A percentile compares a stretch with the other conserved stretches of the same genome.
These are phyloP conservation scores for Funneliformis geosporum DNA, from an alignment of 192 early-diverging fungal species.

Conservation along the genomic window DNA sequence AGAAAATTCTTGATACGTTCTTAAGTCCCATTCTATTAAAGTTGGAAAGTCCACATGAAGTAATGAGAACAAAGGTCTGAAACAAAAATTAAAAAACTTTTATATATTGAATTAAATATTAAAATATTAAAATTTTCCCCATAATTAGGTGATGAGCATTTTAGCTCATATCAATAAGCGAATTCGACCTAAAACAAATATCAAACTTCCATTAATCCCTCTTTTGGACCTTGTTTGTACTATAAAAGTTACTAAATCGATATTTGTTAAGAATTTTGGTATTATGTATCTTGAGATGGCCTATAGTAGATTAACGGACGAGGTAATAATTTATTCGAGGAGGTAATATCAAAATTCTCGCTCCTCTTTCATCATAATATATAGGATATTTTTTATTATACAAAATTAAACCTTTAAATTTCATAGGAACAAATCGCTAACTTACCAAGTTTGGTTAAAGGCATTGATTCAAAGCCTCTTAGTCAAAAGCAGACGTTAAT, in stretches of 20 bases:
- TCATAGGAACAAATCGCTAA: slow-evolving; percentile 40
- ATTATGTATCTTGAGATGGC: slow-evolving; percentile 88
- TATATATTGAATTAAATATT: not conserved
- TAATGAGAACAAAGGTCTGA: slow-evolving; percentile 49
- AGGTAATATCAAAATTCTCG: not conserved
- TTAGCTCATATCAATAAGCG: slow-evolving; percentile 86
- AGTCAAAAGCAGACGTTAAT: slow-evolving; percentile 63
- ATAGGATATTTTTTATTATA: not conserved
- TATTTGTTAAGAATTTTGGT: slow-evolving; percentile 74
- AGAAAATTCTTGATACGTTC: slow-evolving; percentile 61
- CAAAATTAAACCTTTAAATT: not conserved
- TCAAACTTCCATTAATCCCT: slow-evolving; percentile 64
- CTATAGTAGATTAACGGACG: slow-evolving; percentile 48
- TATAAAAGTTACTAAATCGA: slow-evolving; percentile 37
- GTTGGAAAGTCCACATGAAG: slow-evolving; percentile 52
- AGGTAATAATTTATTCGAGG: slow-evolving; percentile 37
- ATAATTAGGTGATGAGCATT: slow-evolving; percentile 67
- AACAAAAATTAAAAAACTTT: not conserved
- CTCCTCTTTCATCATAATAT: not conserved
- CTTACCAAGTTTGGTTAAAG: slow-evolving; percentile 64
- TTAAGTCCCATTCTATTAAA: slow-evolving; percentile 72
- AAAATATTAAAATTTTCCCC: not conserved
- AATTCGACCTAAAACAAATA: slow-evolving; percentile 58
- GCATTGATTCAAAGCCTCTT: slow-evolving; percentile 55
- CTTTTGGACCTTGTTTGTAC: slow-evolving; percentile 63